Conservation (phyloP, 2,329 filamentous ascomycete species). For the Fusarium sp. region DNA sequence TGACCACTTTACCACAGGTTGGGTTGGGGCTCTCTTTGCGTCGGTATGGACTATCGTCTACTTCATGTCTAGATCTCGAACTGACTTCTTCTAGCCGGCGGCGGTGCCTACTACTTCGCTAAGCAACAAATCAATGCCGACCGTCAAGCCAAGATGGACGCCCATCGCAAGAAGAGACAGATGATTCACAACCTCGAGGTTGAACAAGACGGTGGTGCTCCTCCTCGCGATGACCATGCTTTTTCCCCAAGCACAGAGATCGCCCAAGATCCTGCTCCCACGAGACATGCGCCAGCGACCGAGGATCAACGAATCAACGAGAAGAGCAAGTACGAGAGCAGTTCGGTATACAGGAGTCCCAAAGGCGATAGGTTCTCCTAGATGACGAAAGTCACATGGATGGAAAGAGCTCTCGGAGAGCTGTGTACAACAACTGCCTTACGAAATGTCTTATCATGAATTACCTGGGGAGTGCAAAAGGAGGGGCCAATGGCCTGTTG, state of each 20-base stretch:
- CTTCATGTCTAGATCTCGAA: slow-evolving; percentile 6
- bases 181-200: slow-evolving; percentile 65
- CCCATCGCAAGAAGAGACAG: slow-evolving; percentile 72
- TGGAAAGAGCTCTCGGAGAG: slow-evolving; percentile 24
- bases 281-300: slow-evolving; percentile 79
- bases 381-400: neutral
- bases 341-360: slow-evolving; percentile 76
- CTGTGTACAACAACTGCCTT: slow-evolving; percentile 40
- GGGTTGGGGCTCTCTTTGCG: slow-evolving; percentile 90
- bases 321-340: slow-evolving; percentile 92
- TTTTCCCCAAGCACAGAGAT: slow-evolving; percentile 78
- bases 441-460: slow-evolving; percentile 28
- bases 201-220: slow-evolving; percentile 54
- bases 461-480: neutral
- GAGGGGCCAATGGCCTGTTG: neutral
- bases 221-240: slow-evolving; percentile 67
- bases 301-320: slow-evolving; percentile 74
- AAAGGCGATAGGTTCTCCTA: slow-evolving; percentile 89
- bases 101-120: slow-evolving; percentile 93
- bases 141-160: slow-evolving; percentile 76
- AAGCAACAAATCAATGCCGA: slow-evolving; percentile 95
- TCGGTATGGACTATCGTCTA: slow-evolving; percentile 66
- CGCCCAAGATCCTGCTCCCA: slow-evolving; percentile 84
- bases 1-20: slow-evolving; percentile 65
- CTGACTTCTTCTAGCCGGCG: slow-evolving; percentile 72